A percentile compares a stretch with the other conserved stretches of the same genome.
These are phyloP conservation scores for Diaporthe capsici DNA, from an alignment of 2,329 filamentous ascomycete genomes.

Conservation along the genomic window DNA sequence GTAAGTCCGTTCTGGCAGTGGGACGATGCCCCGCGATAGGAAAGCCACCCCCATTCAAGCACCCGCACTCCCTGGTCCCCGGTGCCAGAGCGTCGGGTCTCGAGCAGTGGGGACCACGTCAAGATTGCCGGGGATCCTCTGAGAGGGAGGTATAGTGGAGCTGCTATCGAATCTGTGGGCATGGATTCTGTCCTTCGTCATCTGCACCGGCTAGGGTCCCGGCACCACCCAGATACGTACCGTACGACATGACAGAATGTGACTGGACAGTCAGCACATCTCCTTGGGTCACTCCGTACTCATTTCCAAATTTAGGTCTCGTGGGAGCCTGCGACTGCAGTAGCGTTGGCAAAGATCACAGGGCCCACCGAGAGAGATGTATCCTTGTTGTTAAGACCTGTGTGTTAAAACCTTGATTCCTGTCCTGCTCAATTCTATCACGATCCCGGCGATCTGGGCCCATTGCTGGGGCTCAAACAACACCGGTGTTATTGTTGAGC, in stretches of 20 bases:
- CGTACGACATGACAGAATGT: background rate
- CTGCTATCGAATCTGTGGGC: constrained; percentile 28
- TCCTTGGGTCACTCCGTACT: constrained; percentile 13
- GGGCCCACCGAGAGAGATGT: constrained; percentile 23
- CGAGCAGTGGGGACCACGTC: constrained; percentile 6
- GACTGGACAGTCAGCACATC: constrained; percentile 16
- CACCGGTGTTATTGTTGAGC: background rate
- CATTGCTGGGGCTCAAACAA: background rate
- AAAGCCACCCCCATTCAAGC: constrained; percentile 28
- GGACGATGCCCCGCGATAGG: constrained; percentile 25
- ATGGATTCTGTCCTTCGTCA: constrained; percentile 12
- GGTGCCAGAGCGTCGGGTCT: constrained; percentile 25
- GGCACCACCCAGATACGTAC: constrained; percentile 14
- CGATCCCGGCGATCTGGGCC: background rate
- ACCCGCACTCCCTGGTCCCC: constrained; percentile 16
- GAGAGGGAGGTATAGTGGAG: constrained; percentile 30
- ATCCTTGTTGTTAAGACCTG: constrained; percentile 9
- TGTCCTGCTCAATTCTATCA: constrained; percentile 6
- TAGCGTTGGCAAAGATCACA: constrained; percentile 41
- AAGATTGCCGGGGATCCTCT: constrained; percentile 21
- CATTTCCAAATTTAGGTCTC: constrained; percentile 37
- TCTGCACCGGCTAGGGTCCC: constrained; percentile 25
- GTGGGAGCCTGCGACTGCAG: constrained; percentile 34
- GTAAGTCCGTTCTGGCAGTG: constrained; percentile 31
- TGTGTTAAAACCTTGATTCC: constrained; percentile 32